Percentiles rank a stretch among this genome's conserved stretches.
These are phyloP conservation scores for Funneliformis caledonium DNA, from an alignment of 371 early-diverging fungal species.

Conservation along the genomic window DNA sequence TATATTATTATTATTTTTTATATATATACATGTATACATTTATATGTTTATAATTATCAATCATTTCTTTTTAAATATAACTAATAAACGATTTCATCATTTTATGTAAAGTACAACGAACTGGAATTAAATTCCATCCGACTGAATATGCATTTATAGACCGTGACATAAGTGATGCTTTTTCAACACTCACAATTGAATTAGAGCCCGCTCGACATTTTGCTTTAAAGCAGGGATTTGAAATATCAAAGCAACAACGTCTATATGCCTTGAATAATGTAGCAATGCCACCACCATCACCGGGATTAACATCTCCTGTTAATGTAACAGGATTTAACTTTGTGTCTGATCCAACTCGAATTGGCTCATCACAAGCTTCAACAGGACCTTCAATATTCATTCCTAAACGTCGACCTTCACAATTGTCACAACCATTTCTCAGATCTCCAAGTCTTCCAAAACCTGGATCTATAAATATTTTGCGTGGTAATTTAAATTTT, in stretches of 20 bases:
- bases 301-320: constrained; percentile 5
- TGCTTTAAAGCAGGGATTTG: not conserved
- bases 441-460: not conserved
- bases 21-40: not conserved
- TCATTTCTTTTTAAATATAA: not conserved
- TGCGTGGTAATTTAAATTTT: constrained; percentile 1
- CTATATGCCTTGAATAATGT: not conserved
- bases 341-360: not conserved
- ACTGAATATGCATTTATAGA: constrained; percentile 38
- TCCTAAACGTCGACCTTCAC: constrained; percentile 14
- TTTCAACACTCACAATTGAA: not conserved
- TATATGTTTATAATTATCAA: not conserved
- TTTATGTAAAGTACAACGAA: not conserved
- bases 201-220: not conserved
- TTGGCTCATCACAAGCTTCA: not conserved
- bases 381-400: constrained; percentile 17
- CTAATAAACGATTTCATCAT: not conserved
- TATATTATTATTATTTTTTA: not conserved
- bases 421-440: constrained; percentile 5
- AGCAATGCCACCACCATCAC: not conserved
- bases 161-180: constrained; percentile 29
- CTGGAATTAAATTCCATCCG: constrained; percentile 34
- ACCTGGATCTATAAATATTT: constrained; percentile 8
- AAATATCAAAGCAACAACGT: constrained; percentile 3
- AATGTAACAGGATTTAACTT: constrained; percentile 7